Evolutionary conservation across 768 basidiomycete species (phyloP), one percentile per base, ranked within the genome.

Genomic region (Mrakia blollopis): DNA sequence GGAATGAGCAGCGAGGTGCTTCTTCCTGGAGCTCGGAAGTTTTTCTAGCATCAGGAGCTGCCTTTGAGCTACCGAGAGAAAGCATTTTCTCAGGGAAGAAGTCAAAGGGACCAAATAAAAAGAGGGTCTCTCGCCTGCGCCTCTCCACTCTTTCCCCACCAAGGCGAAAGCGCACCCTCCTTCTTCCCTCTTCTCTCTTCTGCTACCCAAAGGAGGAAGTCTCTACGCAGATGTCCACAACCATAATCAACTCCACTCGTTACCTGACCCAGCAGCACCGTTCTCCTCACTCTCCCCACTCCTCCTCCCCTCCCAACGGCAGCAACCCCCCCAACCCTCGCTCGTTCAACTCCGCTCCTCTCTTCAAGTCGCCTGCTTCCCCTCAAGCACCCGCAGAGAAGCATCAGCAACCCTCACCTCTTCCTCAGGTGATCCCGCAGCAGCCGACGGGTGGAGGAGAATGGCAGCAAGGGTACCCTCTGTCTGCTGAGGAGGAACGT

Each of bases 401-500:
- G 10, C 44, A 2, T 44, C 44, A n/a, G n/a, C n/a, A n/a, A n/a
- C 57, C 18, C 23, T 61, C 62, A 0, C 62, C 62, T 7, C 35
- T 35, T 25, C 65, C 32, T 21, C 39, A 47, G 44, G 44, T 41
- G 39, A 6, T 41, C 39, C 39, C 5, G 39, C 39, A 41, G 39
- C 39, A 41, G 39, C 39, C n/a, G n/a, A n/a, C n/a, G n/a, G 10
- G n/a, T 25, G 61, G 11, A n/a, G n/a, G 14, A 32, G 32, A 63
- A 30, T 13, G n/a, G 32, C 37, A 65, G 6, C 13, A 21, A 7
- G 16, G 23, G 6, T 68, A 68, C 61, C 41, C 2, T 54, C 68
- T 76, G 13, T 18, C 54, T 1, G 13, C 25, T 1, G 76, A 77
- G 16, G 76, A 77, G 69, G 76, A 77, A 60, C 3, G 18, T 7